phyloP scores from a whole-genome alignment of 192 early-diverging fungal species.

The Piromyces finnis region DNA sequence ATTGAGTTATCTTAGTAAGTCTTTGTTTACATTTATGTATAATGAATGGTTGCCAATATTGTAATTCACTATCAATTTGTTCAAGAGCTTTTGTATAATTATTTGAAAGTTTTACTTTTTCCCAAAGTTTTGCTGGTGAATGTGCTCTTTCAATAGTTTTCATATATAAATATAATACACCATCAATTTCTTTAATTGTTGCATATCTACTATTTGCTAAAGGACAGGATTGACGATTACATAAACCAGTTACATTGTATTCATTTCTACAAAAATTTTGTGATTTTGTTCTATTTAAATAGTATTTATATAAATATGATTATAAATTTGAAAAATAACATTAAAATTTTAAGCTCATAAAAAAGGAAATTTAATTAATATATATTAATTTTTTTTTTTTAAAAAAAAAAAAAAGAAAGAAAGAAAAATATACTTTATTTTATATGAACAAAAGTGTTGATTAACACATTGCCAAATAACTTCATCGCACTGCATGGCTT shows the following conservation, averaged over 20 bases:
- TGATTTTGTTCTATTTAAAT: conserved; percentile 42
- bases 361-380: no score
- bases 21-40: conserved; percentile 94
- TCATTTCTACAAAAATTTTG: conserved; percentile 90
- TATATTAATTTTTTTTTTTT: no score
- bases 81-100: conserved; percentile 76
- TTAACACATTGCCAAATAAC: conserved; percentile 93
- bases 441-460: conserved; percentile 94
- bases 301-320: no score
- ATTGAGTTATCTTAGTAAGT: conserved; percentile 89
- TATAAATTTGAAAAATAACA: no score
- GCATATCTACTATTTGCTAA: conserved; percentile 90
- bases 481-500: conserved; percentile 45
- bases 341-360: no score
- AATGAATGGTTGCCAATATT: conserved; percentile 81
- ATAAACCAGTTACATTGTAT: conserved; percentile 91
- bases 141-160: conserved; percentile 93
- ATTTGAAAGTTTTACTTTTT: conserved; percentile 68
- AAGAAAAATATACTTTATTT: conserved; percentile 66
- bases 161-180: conserved; percentile 71
- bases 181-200: conserved; percentile 73
- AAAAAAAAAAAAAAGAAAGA: no score
- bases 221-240: conserved; percentile 85
- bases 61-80: conserved; percentile 75
- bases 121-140: conserved; percentile 86